Evolutionary conservation across 1,139 yeast species (phyloP).

Genomic region (Taphrina deformans): DNA sequence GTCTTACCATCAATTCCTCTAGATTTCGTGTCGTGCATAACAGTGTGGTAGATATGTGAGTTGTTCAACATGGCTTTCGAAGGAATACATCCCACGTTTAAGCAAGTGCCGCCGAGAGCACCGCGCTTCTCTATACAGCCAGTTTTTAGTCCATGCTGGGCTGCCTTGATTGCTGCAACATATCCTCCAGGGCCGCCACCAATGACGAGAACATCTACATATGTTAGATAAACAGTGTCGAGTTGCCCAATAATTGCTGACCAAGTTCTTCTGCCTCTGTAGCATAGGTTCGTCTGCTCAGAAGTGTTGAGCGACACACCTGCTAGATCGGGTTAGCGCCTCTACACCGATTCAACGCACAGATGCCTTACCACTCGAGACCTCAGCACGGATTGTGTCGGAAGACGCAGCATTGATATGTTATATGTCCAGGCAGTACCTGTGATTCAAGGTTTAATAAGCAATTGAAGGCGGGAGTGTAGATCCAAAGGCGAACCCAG

Average conservation of each 20-base stretch:
- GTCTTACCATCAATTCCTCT: constrained; percentile 77
- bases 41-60: constrained; percentile 87
- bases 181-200: constrained; percentile 99
- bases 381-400: constrained; percentile 4
- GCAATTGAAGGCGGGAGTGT: no score
- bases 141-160: constrained; percentile 88
- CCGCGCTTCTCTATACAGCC: constrained; percentile 98
- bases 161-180: constrained; percentile 98
- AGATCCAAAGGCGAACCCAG: no score
- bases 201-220: constrained; percentile 53
- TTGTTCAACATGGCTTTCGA: constrained; percentile 94
- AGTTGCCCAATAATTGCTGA: background rate
- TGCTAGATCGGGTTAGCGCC: background rate
- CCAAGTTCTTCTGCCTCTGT: constrained; percentile 31
- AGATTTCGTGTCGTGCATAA: constrained; percentile 74
- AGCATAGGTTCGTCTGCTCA: constrained; percentile 25
- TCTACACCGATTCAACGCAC: background rate
- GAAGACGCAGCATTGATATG: constrained; percentile 14
- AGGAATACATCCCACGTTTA: constrained; percentile 98
- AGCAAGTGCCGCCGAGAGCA: constrained; percentile 93
- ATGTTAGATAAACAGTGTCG: background rate
- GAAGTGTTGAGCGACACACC: background rate
- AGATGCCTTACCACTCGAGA: background rate
- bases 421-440: no score
- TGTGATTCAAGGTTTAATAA: no score